Percentiles rank a stretch among this genome's conserved stretches.
Evolutionary conservation across 805 yeast species (phyloP).

Genomic region (Saccharomyces mikatae): DNA sequence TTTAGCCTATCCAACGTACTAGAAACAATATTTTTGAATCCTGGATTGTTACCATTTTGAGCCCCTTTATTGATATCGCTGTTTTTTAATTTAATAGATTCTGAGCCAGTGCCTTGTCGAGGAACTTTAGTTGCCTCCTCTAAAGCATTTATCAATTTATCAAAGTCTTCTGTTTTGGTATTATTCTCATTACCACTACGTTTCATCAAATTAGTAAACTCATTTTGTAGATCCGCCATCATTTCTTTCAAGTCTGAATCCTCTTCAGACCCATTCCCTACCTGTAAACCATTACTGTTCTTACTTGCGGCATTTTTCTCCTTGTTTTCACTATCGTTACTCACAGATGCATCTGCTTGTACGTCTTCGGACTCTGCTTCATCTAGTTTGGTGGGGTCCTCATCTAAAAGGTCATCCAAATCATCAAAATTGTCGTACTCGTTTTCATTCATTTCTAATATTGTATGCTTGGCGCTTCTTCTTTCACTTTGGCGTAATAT

Average conservation of each 20-base stretch:
- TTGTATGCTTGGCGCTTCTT: slow-evolving; percentile 2
- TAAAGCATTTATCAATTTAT: slow-evolving; percentile 27
- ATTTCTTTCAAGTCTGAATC: slow-evolving; percentile 29
- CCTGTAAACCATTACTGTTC: background rate
- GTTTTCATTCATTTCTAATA: slow-evolving; percentile 26
- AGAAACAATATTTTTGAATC: slow-evolving; percentile 68
- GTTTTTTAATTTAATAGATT: slow-evolving; percentile 34
- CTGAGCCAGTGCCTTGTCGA: background rate
- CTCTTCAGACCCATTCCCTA: slow-evolving; percentile 8
- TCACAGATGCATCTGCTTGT: slow-evolving; percentile 55
- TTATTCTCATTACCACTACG: slow-evolving; percentile 14
- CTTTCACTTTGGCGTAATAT: slow-evolving; percentile 3
- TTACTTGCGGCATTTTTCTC: slow-evolving; percentile 13
- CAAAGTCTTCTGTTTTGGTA: slow-evolving; percentile 27
- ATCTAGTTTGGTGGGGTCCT: slow-evolving; percentile 9
- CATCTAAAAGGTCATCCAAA: slow-evolving; percentile 43
- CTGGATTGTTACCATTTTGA: slow-evolving; percentile 25
- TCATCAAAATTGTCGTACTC: slow-evolving; percentile 75
- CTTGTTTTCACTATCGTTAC: slow-evolving; percentile 22
- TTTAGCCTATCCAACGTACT: slow-evolving; percentile 74
- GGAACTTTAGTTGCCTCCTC: slow-evolving; percentile 21
- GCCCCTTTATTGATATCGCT: slow-evolving; percentile 41
- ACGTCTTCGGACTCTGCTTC: slow-evolving; percentile 30
- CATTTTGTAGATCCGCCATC: slow-evolving; percentile 22
- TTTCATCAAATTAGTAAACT: slow-evolving; percentile 21